phyloP scores from a whole-genome alignment of 2,329 filamentous ascomycete species.

The Hymenoscyphus occultus region DNA sequence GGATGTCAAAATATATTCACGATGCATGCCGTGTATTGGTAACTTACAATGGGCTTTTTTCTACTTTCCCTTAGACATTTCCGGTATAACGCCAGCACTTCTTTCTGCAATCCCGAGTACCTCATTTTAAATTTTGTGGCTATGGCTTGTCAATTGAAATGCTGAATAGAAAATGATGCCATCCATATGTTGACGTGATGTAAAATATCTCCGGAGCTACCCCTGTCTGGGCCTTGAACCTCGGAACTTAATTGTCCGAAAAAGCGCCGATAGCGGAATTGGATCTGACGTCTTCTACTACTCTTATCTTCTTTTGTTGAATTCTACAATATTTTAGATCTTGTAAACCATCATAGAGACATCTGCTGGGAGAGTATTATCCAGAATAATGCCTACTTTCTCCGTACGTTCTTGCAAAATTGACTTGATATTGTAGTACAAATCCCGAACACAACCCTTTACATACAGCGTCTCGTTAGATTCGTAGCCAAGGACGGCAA shows the following conservation, averaged over 20 bases:
- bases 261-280: neutral
- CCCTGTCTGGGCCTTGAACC: neutral
- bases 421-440: neutral
- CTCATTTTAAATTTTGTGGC: slow-evolving; percentile 40
- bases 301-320: neutral
- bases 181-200: slow-evolving; percentile 7
- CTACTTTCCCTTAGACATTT: slow-evolving; percentile 77
- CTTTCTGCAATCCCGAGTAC: slow-evolving; percentile 84
- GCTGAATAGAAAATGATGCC: neutral
- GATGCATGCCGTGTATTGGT: neutral
- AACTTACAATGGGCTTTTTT: slow-evolving; percentile 70
- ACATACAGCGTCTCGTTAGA: slow-evolving; percentile 62
- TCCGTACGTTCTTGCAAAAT: slow-evolving; percentile 39
- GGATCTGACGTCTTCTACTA: neutral
- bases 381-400: slow-evolving; percentile 43
- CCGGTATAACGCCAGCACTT: slow-evolving; percentile 83
- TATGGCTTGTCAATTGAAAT: slow-evolving; percentile 10
- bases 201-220: slow-evolving; percentile 8
- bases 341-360: neutral
- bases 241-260: neutral
- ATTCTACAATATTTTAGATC: neutral
- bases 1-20: slow-evolving; percentile 10
- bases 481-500: slow-evolving; percentile 70
- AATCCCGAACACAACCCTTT: neutral
- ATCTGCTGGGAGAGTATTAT: neutral